A percentile compares a stretch with the other conserved stretches of the same genome.
Conservation (phyloP, 768 basidiomycete species). For the Agrocybe chaxingu region DNA sequence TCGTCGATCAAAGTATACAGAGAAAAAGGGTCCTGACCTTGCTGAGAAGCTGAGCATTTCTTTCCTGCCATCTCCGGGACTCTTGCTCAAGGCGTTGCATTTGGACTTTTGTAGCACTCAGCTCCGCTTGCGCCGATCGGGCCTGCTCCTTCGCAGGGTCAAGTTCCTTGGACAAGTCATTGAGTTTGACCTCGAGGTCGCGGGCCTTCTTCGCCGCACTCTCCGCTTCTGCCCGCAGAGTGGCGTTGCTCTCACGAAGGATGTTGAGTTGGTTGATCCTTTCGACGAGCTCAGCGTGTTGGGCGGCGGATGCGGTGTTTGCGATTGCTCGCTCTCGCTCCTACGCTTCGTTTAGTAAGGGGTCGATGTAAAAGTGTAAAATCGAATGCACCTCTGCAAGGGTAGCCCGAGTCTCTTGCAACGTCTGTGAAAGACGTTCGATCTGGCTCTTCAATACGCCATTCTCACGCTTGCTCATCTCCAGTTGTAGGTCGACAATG, state of each 20-base stretch:
- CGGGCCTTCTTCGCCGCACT: slow-evolving; percentile 63
- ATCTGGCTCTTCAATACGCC: slow-evolving; percentile 70
- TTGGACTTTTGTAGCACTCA: slow-evolving; percentile 67
- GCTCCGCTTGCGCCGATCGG: slow-evolving; percentile 64
- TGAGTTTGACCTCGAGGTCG: slow-evolving; percentile 64
- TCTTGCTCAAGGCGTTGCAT: slow-evolving; percentile 72
- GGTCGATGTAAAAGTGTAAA: neutral
- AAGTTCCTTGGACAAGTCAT: slow-evolving; percentile 55
- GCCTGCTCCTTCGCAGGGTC: slow-evolving; percentile 75
- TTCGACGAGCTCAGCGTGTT: slow-evolving; percentile 82
- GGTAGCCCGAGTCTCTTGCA: slow-evolving; percentile 68
- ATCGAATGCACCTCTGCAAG: slow-evolving; percentile 58
- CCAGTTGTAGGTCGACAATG: slow-evolving; percentile 84
- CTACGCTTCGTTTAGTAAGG: slow-evolving; percentile 31
- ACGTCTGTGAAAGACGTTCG: slow-evolving; percentile 63
- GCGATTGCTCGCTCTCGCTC: slow-evolving; percentile 80
- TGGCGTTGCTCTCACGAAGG: slow-evolving; percentile 84
- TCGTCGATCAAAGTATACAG: slow-evolving; percentile 1
- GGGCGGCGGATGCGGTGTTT: slow-evolving; percentile 66
- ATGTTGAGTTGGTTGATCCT: slow-evolving; percentile 85
- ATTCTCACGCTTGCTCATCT: slow-evolving; percentile 75
- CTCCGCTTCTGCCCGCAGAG: slow-evolving; percentile 75
- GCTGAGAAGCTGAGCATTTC: slow-evolving; percentile 74
- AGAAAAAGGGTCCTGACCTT: slow-evolving; percentile 47
- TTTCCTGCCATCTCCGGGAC: slow-evolving; percentile 79